These are phyloP conservation scores for Trametes maxima DNA, from an alignment of 768 basidiomycete genomes.

Conservation along the genomic window DNA sequence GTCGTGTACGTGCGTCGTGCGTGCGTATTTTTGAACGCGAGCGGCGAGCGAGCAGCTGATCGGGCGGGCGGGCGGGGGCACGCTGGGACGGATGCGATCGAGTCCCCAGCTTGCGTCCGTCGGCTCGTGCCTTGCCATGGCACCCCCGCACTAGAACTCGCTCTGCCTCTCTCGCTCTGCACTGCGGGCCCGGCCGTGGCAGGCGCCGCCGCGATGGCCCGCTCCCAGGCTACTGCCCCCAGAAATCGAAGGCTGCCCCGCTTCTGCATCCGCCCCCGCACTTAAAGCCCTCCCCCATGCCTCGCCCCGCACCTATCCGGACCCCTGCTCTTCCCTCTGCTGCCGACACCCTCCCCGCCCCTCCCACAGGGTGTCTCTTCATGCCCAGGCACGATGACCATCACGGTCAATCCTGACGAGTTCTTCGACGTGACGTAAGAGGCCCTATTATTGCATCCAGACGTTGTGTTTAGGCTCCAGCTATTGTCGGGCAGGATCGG, in stretches of 20 bases:
- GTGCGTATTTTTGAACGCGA: too few species aligned
- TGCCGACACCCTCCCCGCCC: background rate
- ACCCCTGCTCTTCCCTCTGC: background rate
- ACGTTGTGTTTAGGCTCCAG: background rate
- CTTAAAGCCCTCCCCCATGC: background rate
- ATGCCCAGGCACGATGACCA: constrained; percentile 7
- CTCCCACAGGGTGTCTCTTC: background rate
- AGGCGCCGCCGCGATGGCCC: background rate
- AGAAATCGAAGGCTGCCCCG: constrained; percentile 1
- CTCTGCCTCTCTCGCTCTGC: too few species aligned
- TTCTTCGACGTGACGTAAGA: constrained; percentile 16
- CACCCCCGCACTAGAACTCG: background rate
- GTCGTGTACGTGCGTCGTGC: background rate
- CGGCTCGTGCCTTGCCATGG: too few species aligned
- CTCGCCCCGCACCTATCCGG: too few species aligned
- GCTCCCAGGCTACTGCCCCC: constrained; percentile 9
- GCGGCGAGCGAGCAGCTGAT: too few species aligned
- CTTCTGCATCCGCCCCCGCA: constrained; percentile 6
- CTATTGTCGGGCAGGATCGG: constrained; percentile 3
- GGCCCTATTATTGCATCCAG: background rate
- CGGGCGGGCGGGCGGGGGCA: too few species aligned
- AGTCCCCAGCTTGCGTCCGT: too few species aligned
- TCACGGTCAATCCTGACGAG: constrained; percentile 6
- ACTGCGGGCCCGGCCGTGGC: background rate
- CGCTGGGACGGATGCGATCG: too few species aligned